These are phyloP conservation scores for Arctostaphylos glauca DNA, from an alignment of 148 eudicot species.

Conservation along the genomic window DNA sequence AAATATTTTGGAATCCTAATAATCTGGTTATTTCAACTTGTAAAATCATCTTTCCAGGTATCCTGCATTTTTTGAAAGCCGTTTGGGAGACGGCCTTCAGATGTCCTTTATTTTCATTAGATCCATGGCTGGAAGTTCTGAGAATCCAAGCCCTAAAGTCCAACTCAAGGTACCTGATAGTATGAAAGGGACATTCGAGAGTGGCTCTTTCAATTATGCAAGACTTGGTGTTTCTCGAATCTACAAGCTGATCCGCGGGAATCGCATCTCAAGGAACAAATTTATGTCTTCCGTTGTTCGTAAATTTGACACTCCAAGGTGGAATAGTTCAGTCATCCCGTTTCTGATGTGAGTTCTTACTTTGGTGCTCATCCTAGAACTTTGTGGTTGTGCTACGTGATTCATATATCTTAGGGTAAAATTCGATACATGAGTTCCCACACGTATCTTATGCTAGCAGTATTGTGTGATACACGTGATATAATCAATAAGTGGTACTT, in stretches of 20 bases:
- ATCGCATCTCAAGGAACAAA: slow-evolving; percentile 82
- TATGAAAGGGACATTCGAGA: slow-evolving; percentile 58
- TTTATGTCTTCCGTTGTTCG: slow-evolving; percentile 93
- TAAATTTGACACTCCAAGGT: slow-evolving; percentile 77
- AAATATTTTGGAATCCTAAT: not conserved
- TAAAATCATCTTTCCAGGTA: slow-evolving; percentile 53
- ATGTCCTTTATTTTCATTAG: slow-evolving; percentile 82
- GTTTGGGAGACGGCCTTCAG: slow-evolving; percentile 98
- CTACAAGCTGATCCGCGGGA: slow-evolving; percentile 92
- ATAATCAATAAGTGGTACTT: not conserved
- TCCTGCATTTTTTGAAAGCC: slow-evolving; percentile 89
- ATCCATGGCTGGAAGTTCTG: slow-evolving; percentile 47
- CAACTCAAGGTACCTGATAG: slow-evolving; percentile 45
- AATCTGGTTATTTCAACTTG: slow-evolving; percentile 25
- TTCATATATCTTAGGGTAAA: not conserved
- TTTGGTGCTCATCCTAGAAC: slow-evolving; percentile 8
- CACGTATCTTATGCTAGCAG: not conserved
- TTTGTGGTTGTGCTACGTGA: not conserved
- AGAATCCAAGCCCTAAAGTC: slow-evolving; percentile 28
- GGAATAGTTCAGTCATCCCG: slow-evolving; percentile 56
- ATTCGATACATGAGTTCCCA: not conserved
- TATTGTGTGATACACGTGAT: not conserved
- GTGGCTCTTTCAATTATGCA: slow-evolving; percentile 52
- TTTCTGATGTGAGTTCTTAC: slow-evolving; percentile 64
- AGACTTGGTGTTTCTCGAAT: slow-evolving; percentile 90